Evolutionary conservation across 768 basidiomycete species (phyloP).

Genomic region (Hysterangium stoloniferum): DNA sequence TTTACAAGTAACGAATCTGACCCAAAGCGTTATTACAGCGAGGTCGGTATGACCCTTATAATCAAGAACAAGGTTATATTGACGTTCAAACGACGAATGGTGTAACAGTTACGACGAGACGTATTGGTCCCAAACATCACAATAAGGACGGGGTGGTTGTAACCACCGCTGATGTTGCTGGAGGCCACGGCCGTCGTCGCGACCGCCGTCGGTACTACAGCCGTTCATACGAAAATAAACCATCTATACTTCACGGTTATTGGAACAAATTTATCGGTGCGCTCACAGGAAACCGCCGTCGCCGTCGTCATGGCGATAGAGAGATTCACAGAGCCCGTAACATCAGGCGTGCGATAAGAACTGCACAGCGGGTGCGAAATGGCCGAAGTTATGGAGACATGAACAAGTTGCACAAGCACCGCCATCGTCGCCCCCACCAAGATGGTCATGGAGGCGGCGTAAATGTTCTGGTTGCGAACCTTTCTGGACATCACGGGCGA

Average conservation of each 20-base stretch:
- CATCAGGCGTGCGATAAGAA: neutral
- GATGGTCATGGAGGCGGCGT: neutral
- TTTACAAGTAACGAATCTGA: neutral
- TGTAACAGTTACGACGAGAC: neutral
- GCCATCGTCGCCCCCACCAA: neutral
- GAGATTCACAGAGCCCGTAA: slow-evolving; percentile 8
- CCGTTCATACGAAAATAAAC: neutral
- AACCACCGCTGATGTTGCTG: neutral
- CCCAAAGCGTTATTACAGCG: too few species aligned
- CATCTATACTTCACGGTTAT: slow-evolving; percentile 1
- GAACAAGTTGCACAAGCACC: neutral
- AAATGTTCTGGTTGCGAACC: neutral
- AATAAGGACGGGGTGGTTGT: neutral
- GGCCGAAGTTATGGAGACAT: neutral
- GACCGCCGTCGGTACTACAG: slow-evolving; percentile 2
- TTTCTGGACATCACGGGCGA: neutral
- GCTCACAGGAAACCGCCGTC: slow-evolving; percentile 6
- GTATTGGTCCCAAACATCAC: neutral
- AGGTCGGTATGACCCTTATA: neutral
- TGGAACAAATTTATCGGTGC: slow-evolving; percentile 10
- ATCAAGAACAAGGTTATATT: neutral
- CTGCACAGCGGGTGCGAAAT: neutral
- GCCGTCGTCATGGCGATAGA: slow-evolving; percentile 1
- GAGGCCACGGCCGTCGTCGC: neutral
- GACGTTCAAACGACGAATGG: neutral